Base-by-base conservation (phyloP, 768 basidiomycete genomes). In the Amanita brunnescens region DNA sequence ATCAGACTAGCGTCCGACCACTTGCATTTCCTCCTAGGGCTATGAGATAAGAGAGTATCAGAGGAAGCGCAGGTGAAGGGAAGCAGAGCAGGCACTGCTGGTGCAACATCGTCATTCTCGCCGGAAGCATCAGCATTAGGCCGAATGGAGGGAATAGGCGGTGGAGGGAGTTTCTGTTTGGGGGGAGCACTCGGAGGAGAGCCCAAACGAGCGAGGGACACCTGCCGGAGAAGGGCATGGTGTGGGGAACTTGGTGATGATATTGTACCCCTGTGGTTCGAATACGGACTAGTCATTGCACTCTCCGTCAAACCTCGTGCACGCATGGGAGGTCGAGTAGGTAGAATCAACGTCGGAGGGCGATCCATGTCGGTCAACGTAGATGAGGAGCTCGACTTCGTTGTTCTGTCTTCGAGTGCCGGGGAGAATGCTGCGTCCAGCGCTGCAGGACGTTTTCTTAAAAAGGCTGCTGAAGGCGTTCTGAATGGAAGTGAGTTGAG, bases 121-220 rank as follows among this genome's bases (percentile, higher is more conserved):
- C 49, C 53, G 49, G 47, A 54, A n/a, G 52, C 26, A 45, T 50
- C 50, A 7, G 47, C 47, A 41, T 20, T 18, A 21, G 40, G 40
- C 0, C 35, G 23, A 32, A 51, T 23, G 39, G 57, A 54, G 44
- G 53, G 47, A 49, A 32, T 35, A 18, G 77, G 78, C 33, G 75
- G 74, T 8, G 69, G 63, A 38, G 79, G 79, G 26, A 80, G 64
- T 41, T 67, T 63, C 8, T 74, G 71, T 12, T 62, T 67, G 8
- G 80, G 80, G 37, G 78, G 79, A 3, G 78, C 73, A 49, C 65
- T 71, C 7, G 73, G 73, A 7, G 77, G 76, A 20, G 62, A 58
- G 34, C 69, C 63, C 30, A 74, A 54, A 26, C 73, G 71, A 37
- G 75, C 72, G 29, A 65, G 45, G 29, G 78, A 77, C 14, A 65